Conservation (phyloP, 139 green algal genomes). For the Tetraselmis chui region DNA sequence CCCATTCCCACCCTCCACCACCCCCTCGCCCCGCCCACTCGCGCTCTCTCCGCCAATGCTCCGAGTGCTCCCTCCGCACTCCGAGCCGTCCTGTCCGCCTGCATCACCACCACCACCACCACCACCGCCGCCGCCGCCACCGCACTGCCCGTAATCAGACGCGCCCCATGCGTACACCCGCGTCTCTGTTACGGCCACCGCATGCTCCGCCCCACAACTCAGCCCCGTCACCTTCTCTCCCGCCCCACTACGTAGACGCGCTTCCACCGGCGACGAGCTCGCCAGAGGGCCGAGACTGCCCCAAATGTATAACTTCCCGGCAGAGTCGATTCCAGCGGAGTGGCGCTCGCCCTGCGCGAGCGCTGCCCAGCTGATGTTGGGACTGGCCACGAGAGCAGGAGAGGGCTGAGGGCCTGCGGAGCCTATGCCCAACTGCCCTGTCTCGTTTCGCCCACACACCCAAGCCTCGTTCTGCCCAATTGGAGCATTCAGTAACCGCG, state of each 20-base stretch:
- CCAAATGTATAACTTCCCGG: slow-evolving; percentile 10
- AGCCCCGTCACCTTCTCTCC: slow-evolving; percentile 16
- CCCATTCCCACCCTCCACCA: slow-evolving; percentile 46
- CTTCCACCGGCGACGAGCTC: background rate
- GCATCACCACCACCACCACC: slow-evolving; percentile 42
- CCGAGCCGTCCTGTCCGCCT: background rate
- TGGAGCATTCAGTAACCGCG: background rate
- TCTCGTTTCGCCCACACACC: background rate
- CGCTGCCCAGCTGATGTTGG: background rate
- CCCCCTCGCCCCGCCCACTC: slow-evolving; percentile 23
- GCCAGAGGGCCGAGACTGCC: background rate
- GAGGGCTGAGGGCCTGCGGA: no score
- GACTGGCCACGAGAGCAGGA: background rate
- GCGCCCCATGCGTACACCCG: slow-evolving; percentile 76
- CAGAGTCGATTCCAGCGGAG: background rate
- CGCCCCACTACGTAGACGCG: slow-evolving; percentile 3
- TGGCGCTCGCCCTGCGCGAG: background rate
- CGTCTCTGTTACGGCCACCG: slow-evolving; percentile 57
- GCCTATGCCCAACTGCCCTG: background rate
- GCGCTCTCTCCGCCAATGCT: slow-evolving; percentile 1
- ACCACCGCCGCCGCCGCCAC: slow-evolving; percentile 26
- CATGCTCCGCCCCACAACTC: slow-evolving; percentile 63
- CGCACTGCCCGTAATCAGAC: slow-evolving; percentile 74
- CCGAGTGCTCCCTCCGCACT: background rate
- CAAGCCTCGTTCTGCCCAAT: background rate